Conservation (phyloP, 2,329 filamentous ascomycete genomes). For the Fusarium euwallaceae region DNA sequence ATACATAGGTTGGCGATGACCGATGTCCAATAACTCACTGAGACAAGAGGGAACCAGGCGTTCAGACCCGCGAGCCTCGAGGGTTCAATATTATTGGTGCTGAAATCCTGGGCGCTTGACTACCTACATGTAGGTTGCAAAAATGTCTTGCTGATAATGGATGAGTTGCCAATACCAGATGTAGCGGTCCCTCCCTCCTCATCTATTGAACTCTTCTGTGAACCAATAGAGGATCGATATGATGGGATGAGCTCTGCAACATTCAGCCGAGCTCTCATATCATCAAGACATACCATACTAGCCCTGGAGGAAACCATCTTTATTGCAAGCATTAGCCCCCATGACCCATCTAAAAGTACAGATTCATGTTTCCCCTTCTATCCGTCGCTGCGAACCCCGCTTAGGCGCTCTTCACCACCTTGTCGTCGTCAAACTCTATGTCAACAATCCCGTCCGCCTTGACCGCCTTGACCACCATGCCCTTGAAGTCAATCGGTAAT, state of each 20-base stretch:
- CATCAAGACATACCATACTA: neutral
- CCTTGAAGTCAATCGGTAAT: slow-evolving; percentile 99
- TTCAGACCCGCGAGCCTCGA: neutral
- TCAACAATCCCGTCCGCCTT: slow-evolving; percentile 93
- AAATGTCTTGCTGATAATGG: neutral
- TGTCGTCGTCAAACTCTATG: slow-evolving; percentile 87
- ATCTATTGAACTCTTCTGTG: neutral
- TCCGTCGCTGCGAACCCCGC: slow-evolving; percentile 17
- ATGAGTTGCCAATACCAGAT: neutral
- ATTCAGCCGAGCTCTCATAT: neutral
- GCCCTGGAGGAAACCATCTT: slow-evolving; percentile 41
- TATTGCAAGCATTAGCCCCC: slow-evolving; percentile 43
- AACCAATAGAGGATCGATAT: neutral
- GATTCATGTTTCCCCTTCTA: slow-evolving; percentile 43
- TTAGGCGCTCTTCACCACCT: slow-evolving; percentile 74
- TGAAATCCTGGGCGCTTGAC: neutral
- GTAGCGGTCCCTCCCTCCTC: neutral
- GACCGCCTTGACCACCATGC: slow-evolving; percentile 92
- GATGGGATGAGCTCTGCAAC: neutral
- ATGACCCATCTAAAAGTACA: slow-evolving; percentile 55
- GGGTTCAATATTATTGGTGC: neutral
- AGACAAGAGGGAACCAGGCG: neutral
- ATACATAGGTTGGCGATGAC: neutral
- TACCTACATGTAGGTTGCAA: neutral
- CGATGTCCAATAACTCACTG: neutral